These are phyloP conservation scores for Xylaria scruposa DNA, from an alignment of 495 filamentous ascomycete genomes.

Conservation along the genomic window DNA sequence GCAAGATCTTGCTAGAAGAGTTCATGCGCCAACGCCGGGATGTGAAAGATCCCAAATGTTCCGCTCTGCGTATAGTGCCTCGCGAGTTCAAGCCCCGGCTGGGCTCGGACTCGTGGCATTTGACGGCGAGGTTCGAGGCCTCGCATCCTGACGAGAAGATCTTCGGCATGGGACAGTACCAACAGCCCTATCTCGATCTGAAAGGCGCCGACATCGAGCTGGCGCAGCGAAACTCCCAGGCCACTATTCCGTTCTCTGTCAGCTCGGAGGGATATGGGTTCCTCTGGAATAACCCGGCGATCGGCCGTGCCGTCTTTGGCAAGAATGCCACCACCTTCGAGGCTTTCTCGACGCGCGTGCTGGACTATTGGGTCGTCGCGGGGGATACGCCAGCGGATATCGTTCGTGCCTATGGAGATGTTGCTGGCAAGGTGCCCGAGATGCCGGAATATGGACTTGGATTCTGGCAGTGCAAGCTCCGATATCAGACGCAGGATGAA, in stretches of 20 bases:
- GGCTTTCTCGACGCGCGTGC: conserved; percentile 55
- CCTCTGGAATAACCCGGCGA: conserved; percentile 64
- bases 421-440: conserved; percentile 61
- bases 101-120: conserved; percentile 55
- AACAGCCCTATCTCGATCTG: conserved; percentile 61
- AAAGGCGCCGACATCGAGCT: conserved; percentile 64
- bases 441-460: conserved; percentile 69
- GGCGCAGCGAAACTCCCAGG: conserved; percentile 67
- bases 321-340: conserved; percentile 66
- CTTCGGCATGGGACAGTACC: conserved; percentile 70
- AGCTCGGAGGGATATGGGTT: conserved; percentile 63
- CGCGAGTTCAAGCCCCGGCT: conserved; percentile 61
- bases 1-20: conserved; percentile 59
- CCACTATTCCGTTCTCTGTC: conserved; percentile 62
- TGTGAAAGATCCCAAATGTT: conserved; percentile 60
- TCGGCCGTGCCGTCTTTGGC: conserved; percentile 63
- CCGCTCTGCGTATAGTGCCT: conserved; percentile 58
- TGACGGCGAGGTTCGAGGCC: conserved; percentile 61
- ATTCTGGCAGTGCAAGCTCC: conserved; percentile 68
- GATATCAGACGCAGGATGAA: conserved; percentile 66
- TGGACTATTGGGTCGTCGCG: conserved; percentile 67
- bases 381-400: conserved; percentile 61
- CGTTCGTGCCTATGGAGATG: conserved; percentile 56
- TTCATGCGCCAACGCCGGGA: conserved; percentile 61
- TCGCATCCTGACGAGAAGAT: conserved; percentile 59